Evolutionary conservation across 495 filamentous ascomycete genomes (phyloP).

Genomic region (Tuber borchii): DNA sequence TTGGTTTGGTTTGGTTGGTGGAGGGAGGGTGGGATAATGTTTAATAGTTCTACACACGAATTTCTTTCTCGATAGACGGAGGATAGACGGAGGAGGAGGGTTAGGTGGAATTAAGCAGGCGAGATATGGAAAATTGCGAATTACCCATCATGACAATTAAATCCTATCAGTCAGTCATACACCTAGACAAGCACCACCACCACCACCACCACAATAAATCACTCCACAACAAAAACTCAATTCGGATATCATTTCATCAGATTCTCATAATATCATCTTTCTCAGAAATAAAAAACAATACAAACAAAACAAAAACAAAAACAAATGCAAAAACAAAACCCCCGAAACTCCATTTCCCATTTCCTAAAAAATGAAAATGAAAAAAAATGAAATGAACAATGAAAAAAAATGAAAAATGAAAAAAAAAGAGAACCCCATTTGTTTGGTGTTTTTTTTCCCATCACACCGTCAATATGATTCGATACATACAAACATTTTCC

Average conservation of each 20-base stretch:
- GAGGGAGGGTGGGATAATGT: background rate
- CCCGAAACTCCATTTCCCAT: slow-evolving; percentile 1
- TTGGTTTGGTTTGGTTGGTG: background rate
- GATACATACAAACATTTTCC: background rate
- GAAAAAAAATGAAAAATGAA: background rate
- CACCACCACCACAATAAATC: background rate
- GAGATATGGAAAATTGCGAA: background rate
- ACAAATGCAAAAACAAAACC: background rate
- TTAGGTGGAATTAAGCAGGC: background rate
- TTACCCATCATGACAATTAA: background rate
- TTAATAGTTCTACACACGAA: background rate
- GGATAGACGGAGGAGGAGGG: background rate
- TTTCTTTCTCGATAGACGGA: background rate
- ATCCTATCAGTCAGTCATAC: background rate
- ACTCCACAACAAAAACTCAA: background rate
- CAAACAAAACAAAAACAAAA: background rate
- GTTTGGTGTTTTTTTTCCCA: background rate
- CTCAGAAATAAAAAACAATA: background rate
- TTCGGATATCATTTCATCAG: background rate
- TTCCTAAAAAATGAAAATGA: background rate
- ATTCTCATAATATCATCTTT: background rate
- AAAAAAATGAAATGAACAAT: background rate
- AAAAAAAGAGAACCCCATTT: background rate
- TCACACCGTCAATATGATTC: background rate
- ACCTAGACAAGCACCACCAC: background rate